Evolutionary conservation across 2,329 filamentous ascomycete genomes (phyloP).

Genomic region (Xylariaceae sp.): DNA sequence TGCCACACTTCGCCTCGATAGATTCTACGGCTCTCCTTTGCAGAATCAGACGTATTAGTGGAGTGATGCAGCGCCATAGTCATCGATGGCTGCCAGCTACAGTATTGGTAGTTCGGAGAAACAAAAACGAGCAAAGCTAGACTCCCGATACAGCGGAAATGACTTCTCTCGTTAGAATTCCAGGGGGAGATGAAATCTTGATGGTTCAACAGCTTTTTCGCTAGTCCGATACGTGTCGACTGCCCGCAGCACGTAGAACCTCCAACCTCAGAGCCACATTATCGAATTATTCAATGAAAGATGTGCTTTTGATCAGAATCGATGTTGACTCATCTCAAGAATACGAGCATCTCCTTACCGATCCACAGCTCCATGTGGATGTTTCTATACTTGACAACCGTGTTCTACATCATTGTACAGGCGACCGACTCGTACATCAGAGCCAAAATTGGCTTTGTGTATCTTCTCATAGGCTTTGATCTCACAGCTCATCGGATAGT

Average conservation of each 20-base stretch:
- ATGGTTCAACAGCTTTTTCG: constrained; percentile 21
- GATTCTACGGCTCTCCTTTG: constrained; percentile 2
- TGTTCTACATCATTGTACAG: constrained; percentile 6
- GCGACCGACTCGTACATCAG: constrained; percentile 11
- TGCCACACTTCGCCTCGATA: constrained; percentile 8
- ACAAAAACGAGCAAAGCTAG: constrained; percentile 5
- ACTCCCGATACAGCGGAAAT: constrained; percentile 5
- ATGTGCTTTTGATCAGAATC: constrained; percentile 24
- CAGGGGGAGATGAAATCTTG: constrained; percentile 22
- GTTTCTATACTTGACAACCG: constrained; percentile 22
- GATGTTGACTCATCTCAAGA: constrained; percentile 23
- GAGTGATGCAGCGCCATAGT: constrained; percentile 3
- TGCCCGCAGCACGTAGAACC: constrained; percentile 6
- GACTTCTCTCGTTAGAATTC: constrained; percentile 1
- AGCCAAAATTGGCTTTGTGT: constrained; percentile 8
- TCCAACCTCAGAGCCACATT: constrained; percentile 14
- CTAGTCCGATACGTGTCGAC: constrained; percentile 14
- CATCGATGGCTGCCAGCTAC: constrained; percentile 1
- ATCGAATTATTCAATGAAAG: constrained; percentile 20
- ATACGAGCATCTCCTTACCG: constrained; percentile 15
- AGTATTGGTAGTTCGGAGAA: constrained; percentile 8
- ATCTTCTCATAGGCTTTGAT: constrained; percentile 10
- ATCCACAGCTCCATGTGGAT: constrained; percentile 20
- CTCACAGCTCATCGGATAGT: constrained; percentile 10
- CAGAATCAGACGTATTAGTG: constrained; percentile 6